These are phyloP conservation scores for Volutella citrinella DNA, from an alignment of 2,329 filamentous ascomycete species.

Conservation along the genomic window DNA sequence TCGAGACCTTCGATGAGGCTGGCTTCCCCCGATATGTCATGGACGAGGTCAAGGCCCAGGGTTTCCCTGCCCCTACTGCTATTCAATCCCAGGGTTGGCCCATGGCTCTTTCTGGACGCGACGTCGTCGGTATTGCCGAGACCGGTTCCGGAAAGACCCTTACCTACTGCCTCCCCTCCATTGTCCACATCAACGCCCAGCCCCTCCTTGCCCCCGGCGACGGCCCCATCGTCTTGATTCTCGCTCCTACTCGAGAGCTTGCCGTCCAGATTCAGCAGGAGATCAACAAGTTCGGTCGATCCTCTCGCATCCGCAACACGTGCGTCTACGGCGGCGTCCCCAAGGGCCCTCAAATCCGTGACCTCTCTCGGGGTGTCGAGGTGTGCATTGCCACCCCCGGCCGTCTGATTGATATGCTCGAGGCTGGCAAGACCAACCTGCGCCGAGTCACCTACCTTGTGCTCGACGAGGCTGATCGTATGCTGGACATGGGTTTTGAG, in stretches of 20 bases:
- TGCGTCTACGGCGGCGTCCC: conserved; percentile 99
- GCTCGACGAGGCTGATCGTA: conserved; percentile 97
- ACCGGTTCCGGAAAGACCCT: conserved; percentile 99
- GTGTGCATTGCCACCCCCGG: conserved; percentile 98
- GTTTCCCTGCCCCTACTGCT: conserved; percentile 87
- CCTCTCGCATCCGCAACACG: conserved; percentile 95
- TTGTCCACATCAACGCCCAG: conserved; percentile 99
- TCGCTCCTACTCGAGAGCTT: conserved; percentile 95
- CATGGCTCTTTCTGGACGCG: conserved; percentile 96
- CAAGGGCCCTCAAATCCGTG: conserved; percentile 94
- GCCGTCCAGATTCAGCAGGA: conserved; percentile 98
- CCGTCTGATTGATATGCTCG: conserved; percentile 97
- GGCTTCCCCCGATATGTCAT: conserved; percentile 96
- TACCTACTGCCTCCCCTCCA: conserved; percentile 95
- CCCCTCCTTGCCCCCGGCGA: conserved; percentile 92
- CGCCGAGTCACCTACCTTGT: conserved; percentile 97
- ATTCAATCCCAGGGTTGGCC: conserved; percentile 99
- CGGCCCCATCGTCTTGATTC: conserved; percentile 92
- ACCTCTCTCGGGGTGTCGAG: conserved; percentile 91
- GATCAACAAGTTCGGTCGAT: conserved; percentile 98
- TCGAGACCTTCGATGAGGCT: conserved; percentile 96
- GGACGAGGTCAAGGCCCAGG: conserved; percentile 97
- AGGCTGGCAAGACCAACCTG: conserved; percentile 96
- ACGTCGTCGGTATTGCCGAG: conserved; percentile 98
- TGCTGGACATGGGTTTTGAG: conserved; percentile 99